Evolutionary conservation across 768 basidiomycete genomes (phyloP).

Genomic region (Hydnum rufescens): DNA sequence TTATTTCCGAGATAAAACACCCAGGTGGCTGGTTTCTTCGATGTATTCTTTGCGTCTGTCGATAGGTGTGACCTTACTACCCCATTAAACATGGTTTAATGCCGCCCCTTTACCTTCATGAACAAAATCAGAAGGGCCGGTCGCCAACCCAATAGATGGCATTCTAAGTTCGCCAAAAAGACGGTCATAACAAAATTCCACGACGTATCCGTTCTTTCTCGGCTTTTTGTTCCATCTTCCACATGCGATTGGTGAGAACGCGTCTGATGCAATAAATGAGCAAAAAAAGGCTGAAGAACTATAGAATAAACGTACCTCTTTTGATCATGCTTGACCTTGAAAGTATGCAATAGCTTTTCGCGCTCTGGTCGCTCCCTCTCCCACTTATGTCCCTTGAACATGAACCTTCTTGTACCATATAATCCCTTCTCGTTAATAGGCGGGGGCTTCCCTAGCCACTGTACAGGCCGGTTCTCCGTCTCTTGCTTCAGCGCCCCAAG

Average conservation of each 20-base stretch:
- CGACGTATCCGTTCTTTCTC: not conserved
- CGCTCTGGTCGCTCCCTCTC: slow-evolving; percentile 20
- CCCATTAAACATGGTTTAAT: slow-evolving; percentile 4
- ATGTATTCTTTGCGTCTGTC: slow-evolving; percentile 8
- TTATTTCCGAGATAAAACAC: not conserved
- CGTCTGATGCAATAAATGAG: not conserved
- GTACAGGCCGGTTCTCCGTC: slow-evolving; percentile 7
- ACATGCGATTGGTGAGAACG: not conserved
- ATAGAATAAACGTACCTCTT: not conserved
- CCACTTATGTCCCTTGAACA: slow-evolving; percentile 93
- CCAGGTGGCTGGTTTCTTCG: slow-evolving; percentile 13
- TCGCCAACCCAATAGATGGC: too few species aligned
- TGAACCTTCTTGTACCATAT: slow-evolving; percentile 57
- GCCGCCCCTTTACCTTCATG: not conserved
- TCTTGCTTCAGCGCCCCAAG: slow-evolving; percentile 21
- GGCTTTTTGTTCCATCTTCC: not conserved
- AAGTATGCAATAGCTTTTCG: not conserved
- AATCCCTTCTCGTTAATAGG: slow-evolving; percentile 25
- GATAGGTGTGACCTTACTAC: slow-evolving; percentile 10
- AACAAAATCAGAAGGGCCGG: not conserved
- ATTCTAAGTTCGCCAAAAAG: not conserved
- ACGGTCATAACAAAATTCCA: not conserved
- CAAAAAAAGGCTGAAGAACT: not conserved
- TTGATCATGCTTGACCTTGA: not conserved
- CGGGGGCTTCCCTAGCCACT: slow-evolving; percentile 16